Percentiles rank a stretch among this genome's conserved stretches.
phyloP scores from a whole-genome alignment of 2,329 filamentous ascomycete genomes.

The Aspergillus versicolor region DNA sequence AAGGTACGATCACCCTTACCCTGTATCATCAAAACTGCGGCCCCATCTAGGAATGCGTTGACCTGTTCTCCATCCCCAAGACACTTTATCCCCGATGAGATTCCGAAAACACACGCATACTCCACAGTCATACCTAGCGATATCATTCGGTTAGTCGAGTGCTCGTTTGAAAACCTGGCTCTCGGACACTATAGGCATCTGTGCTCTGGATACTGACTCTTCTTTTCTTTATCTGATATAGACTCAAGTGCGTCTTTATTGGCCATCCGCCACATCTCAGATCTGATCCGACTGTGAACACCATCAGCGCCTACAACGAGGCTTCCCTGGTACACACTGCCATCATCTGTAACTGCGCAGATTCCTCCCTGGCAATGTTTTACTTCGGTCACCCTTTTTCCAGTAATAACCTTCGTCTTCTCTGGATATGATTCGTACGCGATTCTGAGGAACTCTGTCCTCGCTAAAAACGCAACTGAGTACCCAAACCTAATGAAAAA shows the following conservation, averaged over 20 bases:
- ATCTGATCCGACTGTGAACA: slow-evolving; percentile 4
- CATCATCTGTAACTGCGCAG: neutral
- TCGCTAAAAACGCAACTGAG: slow-evolving; percentile 17
- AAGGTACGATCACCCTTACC: slow-evolving; percentile 23
- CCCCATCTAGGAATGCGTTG: slow-evolving; percentile 15
- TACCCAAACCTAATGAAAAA: slow-evolving; percentile 18
- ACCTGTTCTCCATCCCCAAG: slow-evolving; percentile 20
- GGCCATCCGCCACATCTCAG: slow-evolving; percentile 32
- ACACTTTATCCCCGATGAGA: slow-evolving; percentile 20
- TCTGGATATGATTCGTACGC: slow-evolving; percentile 24
- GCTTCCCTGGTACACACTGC: neutral
- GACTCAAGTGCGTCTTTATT: neutral
- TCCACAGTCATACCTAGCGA: slow-evolving; percentile 21
- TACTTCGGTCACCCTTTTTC: slow-evolving; percentile 31
- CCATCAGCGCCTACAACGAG: slow-evolving; percentile 2
- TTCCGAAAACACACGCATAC: slow-evolving; percentile 33
- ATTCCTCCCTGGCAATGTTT: slow-evolving; percentile 22
- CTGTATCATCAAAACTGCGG: slow-evolving; percentile 19
- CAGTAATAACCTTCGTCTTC: slow-evolving; percentile 31
- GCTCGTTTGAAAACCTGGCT: neutral
- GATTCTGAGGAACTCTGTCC: slow-evolving; percentile 23
- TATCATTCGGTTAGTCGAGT: neutral
- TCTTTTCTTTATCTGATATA: slow-evolving; percentile 9
- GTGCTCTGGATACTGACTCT: neutral
- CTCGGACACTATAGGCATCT: neutral